Conservation (phyloP, 2,329 filamentous ascomycete genomes). For the Graphilbum sp. region DNA sequence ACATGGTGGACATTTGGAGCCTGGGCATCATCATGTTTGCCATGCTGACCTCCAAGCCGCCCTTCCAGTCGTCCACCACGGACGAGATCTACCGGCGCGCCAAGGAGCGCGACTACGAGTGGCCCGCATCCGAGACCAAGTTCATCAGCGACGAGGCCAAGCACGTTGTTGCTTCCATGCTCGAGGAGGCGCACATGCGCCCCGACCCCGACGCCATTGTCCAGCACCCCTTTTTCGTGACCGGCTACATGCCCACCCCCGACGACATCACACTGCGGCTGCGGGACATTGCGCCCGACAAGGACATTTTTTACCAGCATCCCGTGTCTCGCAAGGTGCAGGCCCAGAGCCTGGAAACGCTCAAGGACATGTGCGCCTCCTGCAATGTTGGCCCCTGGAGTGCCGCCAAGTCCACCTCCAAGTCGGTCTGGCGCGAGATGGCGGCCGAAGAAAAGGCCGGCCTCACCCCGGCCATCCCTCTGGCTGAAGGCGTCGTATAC, state of each 20-base stretch:
- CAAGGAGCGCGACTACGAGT: constrained; percentile 59
- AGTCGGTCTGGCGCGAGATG: constrained; percentile 48
- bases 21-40: constrained; percentile 97
- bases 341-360: constrained; percentile 30
- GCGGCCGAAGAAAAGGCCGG: constrained; percentile 52
- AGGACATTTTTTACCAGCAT: constrained; percentile 38
- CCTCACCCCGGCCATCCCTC: constrained; percentile 44
- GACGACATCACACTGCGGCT: constrained; percentile 42
- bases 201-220: constrained; percentile 66
- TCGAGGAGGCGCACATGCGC: constrained; percentile 58
- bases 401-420: constrained; percentile 28
- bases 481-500: constrained; percentile 46
- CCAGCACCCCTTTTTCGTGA: constrained; percentile 62
- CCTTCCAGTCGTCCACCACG: constrained; percentile 82
- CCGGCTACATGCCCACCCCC: constrained; percentile 53
- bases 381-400: constrained; percentile 43
- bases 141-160: constrained; percentile 62
- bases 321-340: constrained; percentile 28
- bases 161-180: constrained; percentile 59
- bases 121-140: constrained; percentile 53
- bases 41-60: constrained; percentile 89
- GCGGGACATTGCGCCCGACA: constrained; percentile 39
- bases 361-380: constrained; percentile 39
- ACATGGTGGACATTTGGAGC: constrained; percentile 98
- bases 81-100: constrained; percentile 70